Conservation (phyloP, 2,329 filamentous ascomycete genomes). For the Alternaria novae-zelandiae region DNA sequence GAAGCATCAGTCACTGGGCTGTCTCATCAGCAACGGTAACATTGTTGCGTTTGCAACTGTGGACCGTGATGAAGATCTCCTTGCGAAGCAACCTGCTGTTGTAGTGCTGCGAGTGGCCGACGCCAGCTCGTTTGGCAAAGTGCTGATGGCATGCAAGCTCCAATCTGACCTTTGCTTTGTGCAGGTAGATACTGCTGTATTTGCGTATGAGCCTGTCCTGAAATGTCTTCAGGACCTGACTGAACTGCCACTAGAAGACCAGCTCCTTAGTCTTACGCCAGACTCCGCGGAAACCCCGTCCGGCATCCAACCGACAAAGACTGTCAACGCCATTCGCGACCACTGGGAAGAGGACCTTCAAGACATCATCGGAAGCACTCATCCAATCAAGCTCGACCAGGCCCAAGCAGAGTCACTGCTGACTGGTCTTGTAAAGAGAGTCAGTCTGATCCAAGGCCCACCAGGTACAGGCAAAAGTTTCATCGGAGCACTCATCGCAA, state of each 20-base stretch:
- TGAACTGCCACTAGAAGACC: constrained; percentile 62
- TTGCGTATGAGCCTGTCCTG: constrained; percentile 73
- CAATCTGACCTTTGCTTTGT: constrained; percentile 56
- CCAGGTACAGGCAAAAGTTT: constrained; percentile 82
- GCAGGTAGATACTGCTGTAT: constrained; percentile 69
- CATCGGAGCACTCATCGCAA: constrained; percentile 67
- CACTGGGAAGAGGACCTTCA: constrained; percentile 26
- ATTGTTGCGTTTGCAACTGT: constrained; percentile 68
- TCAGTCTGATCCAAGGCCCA: constrained; percentile 74
- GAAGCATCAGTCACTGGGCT: constrained; percentile 67
- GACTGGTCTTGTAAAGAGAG: constrained; percentile 57
- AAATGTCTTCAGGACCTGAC: constrained; percentile 62
- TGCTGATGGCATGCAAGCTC: constrained; percentile 48
- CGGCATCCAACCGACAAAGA: constrained; percentile 26
- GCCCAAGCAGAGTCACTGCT: constrained; percentile 66
- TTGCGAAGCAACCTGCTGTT: constrained; percentile 54
- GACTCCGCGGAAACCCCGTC: constrained; percentile 26
- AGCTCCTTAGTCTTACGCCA: constrained; percentile 53
- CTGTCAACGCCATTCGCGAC: constrained; percentile 33
- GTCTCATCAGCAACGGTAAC: constrained; percentile 58
- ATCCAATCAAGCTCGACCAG: constrained; percentile 52
- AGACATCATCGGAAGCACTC: constrained; percentile 21
- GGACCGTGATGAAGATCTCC: constrained; percentile 57
- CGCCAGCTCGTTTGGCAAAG: constrained; percentile 52
- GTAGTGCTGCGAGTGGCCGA: constrained; percentile 62